These are phyloP conservation scores for Amauroascus niger DNA, from an alignment of 2,329 filamentous ascomycete species.

Conservation along the genomic window DNA sequence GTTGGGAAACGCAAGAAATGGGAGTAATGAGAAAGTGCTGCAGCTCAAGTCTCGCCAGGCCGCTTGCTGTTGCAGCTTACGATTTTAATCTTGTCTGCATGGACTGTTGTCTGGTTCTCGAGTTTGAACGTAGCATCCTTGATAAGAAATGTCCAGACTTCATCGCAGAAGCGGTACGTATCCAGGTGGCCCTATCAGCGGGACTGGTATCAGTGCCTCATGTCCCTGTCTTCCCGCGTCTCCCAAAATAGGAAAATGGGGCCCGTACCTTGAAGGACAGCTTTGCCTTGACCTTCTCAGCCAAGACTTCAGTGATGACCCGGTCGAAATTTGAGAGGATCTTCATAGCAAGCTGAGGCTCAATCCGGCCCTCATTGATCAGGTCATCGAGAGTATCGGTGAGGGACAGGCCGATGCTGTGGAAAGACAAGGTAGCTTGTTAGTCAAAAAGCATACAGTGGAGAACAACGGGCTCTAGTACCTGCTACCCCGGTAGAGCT, in stretches of 20 bases:
- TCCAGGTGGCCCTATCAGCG: conserved; percentile 73
- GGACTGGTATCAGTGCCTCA: conserved; percentile 2
- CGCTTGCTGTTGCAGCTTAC: conserved; percentile 93
- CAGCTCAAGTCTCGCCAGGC: conserved; percentile 45
- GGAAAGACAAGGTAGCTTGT: conserved; percentile 15
- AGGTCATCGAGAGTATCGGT: conserved; percentile 96
- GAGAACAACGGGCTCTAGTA: conserved; percentile 39
- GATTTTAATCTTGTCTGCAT: conserved; percentile 93
- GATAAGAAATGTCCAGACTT: conserved; percentile 98
- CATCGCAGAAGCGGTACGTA: conserved; percentile 98
- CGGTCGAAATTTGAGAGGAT: conserved; percentile 93
- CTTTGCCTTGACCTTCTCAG: conserved; percentile 83
- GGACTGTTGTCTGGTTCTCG: conserved; percentile 65
- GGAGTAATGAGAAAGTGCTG: neutral
- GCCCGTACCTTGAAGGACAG: conserved; percentile 80
- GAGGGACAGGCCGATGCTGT: conserved; percentile 79
- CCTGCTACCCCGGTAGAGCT: conserved; percentile 98
- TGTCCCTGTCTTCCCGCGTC: neutral
- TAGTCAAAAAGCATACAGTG: conserved; percentile 5
- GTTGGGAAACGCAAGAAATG: neutral
- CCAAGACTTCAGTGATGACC: conserved; percentile 79
- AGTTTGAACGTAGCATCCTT: conserved; percentile 99
- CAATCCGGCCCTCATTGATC: conserved; percentile 88
- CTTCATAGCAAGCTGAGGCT: conserved; percentile 97
- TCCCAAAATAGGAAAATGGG: neutral